Evolutionary conservation across 2,329 filamentous ascomycete species (phyloP).

Genomic region (Nemania abortiva): DNA sequence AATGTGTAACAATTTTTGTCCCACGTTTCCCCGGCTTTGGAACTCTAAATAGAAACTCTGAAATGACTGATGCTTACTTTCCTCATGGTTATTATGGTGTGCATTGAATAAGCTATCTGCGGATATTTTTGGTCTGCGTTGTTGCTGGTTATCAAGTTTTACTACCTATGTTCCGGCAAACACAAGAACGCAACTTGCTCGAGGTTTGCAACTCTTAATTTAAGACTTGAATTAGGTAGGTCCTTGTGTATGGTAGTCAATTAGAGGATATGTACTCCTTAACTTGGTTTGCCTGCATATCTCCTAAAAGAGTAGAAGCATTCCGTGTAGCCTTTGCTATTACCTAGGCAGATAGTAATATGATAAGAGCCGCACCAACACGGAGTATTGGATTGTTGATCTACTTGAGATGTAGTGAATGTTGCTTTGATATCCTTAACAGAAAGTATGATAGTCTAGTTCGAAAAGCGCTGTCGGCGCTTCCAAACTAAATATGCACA

Average conservation of each 20-base stretch:
- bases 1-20: not conserved
- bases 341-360: not conserved
- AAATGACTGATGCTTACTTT: no score
- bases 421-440: not conserved
- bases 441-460: not conserved
- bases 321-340: slow-evolving; percentile 1
- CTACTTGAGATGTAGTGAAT: not conserved
- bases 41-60: not conserved
- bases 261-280: not conserved
- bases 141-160: no score
- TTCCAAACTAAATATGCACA: not conserved
- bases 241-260: not conserved
- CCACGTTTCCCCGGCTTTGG: not conserved
- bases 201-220: not conserved
- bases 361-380: not conserved
- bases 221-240: not conserved
- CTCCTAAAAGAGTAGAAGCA: slow-evolving; percentile 3
- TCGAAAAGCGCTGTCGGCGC: not conserved
- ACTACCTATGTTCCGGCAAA: not conserved
- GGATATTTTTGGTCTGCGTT: no score
- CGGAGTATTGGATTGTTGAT: not conserved
- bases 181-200: not conserved
- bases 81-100: no score
- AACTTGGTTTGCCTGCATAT: not conserved
- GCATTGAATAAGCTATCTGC: no score